A percentile compares a stretch with the other conserved stretches of the same genome.
phyloP scores from a whole-genome alignment of 2,329 filamentous ascomycete species.

The Colletotrichum sp. region DNA sequence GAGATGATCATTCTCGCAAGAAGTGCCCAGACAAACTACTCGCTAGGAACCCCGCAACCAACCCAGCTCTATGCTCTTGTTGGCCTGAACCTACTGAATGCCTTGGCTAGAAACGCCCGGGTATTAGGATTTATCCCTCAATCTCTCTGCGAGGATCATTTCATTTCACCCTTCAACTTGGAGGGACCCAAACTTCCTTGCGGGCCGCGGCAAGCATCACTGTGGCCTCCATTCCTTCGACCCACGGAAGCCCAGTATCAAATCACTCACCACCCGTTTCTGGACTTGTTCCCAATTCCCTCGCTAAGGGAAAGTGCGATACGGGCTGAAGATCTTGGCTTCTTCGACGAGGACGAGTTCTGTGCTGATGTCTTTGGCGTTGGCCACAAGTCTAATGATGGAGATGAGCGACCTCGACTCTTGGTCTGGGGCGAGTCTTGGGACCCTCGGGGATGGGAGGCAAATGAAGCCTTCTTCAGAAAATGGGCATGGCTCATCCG shows the following conservation, averaged over 20 bases:
- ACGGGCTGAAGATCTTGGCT: background rate
- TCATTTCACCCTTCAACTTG: slow-evolving; percentile 12
- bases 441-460: slow-evolving; percentile 51
- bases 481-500: slow-evolving; percentile 48
- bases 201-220: background rate
- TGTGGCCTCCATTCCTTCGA: slow-evolving; percentile 21
- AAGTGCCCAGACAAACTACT: background rate
- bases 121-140: slow-evolving; percentile 7
- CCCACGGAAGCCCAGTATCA: slow-evolving; percentile 31
- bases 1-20: background rate
- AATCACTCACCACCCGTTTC: slow-evolving; percentile 33
- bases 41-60: slow-evolving; percentile 1
- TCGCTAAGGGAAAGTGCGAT: slow-evolving; percentile 31
- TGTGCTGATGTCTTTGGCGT: slow-evolving; percentile 4
- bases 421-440: slow-evolving; percentile 55
- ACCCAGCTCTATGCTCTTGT: slow-evolving; percentile 9
- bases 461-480: slow-evolving; percentile 44
- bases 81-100: slow-evolving; percentile 20
- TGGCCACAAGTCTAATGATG: background rate
- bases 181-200: slow-evolving; percentile 17
- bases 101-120: slow-evolving; percentile 11
- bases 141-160: slow-evolving; percentile 16
- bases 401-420: slow-evolving; percentile 31
- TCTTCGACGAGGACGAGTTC: slow-evolving; percentile 9
- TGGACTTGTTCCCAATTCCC: slow-evolving; percentile 35